A percentile compares a stretch with the other conserved stretches of the same genome.
These are phyloP conservation scores for Pilatotrama ljubarskyi DNA, from an alignment of 768 basidiomycete species.

Conservation along the genomic window DNA sequence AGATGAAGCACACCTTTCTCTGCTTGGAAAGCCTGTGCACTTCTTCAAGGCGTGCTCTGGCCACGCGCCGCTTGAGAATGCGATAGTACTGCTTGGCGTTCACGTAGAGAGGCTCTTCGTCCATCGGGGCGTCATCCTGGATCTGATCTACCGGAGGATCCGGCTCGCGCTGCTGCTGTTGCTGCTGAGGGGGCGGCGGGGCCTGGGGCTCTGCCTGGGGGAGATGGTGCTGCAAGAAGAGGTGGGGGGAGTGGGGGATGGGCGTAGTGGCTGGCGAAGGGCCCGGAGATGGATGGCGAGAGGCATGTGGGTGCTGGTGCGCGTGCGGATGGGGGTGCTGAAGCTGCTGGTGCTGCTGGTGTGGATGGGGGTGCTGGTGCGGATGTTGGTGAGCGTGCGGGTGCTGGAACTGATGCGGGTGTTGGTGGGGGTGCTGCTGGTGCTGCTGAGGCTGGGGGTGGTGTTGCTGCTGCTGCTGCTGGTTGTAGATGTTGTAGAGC, in stretches of 20 bases:
- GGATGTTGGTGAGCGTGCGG: constrained; percentile 21
- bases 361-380: constrained; percentile 32
- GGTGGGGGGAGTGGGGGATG: constrained; percentile 27
- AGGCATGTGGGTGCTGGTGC: constrained; percentile 29
- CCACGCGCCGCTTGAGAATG: constrained; percentile 92
- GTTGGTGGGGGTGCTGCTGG: constrained; percentile 9
- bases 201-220: constrained; percentile 7
- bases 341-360: constrained; percentile 25
- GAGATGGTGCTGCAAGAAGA: constrained; percentile 34
- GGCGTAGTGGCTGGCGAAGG: constrained; percentile 30
- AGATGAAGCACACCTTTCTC: constrained; percentile 66
- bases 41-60: constrained; percentile 90
- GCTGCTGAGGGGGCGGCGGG: constrained; percentile 13
- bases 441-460: constrained; percentile 25
- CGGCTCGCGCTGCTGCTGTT: constrained; percentile 20
- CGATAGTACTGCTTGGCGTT: constrained; percentile 99
- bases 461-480: constrained; percentile 27
- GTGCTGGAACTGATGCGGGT: constrained; percentile 19
- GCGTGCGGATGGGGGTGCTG: constrained; percentile 17
- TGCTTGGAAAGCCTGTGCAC: constrained; percentile 89
- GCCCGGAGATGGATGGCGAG: constrained; percentile 34
- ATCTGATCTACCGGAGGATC: constrained; percentile 33
- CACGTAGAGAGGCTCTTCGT: constrained; percentile 98
- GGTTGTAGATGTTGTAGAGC: constrained; percentile 27
- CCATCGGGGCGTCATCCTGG: constrained; percentile 51